Evolutionary conservation across 495 filamentous ascomycete genomes (phyloP).

Genomic region (Lophiostoma macrostomum): DNA sequence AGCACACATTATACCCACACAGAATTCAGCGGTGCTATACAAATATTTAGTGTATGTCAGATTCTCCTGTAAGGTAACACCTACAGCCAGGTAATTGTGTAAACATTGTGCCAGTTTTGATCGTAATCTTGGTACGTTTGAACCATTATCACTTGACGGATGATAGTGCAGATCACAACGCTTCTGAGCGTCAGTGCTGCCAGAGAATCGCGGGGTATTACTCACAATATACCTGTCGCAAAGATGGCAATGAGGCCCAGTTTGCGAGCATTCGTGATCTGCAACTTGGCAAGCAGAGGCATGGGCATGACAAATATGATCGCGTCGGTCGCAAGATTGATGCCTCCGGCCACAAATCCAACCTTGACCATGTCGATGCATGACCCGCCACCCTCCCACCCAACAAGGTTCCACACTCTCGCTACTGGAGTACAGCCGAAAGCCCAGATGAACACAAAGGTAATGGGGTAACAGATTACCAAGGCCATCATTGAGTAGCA

Average conservation of each 20-base stretch:
- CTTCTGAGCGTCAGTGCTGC: not conserved
- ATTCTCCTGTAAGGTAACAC: too few relatives aligned
- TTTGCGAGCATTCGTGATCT: not conserved
- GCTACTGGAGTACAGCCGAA: not conserved
- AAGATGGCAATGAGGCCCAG: not conserved
- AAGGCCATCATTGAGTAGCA: conserved; percentile 2
- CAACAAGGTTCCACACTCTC: not conserved
- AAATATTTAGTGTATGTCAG: too few relatives aligned
- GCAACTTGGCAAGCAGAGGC: not conserved
- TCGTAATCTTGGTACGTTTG: not conserved
- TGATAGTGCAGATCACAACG: not conserved
- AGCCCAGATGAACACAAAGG: not conserved
- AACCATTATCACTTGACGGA: not conserved
- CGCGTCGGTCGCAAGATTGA: conserved; percentile 4
- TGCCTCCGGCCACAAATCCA: not conserved
- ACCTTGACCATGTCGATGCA: conserved; percentile 2
- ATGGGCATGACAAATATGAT: conserved; percentile 8
- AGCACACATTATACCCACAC: not conserved
- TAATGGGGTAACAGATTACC: not conserved
- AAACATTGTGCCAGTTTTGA: not conserved
- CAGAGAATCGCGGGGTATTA: not conserved
- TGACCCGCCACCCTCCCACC: not conserved
- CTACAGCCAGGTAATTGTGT: not conserved
- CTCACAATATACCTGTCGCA: not conserved
- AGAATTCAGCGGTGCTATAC: not conserved